Percentiles rank a stretch among this genome's conserved stretches.
phyloP scores from a whole-genome alignment of 2,329 filamentous ascomycete species.

The Raffaelea arxii region DNA sequence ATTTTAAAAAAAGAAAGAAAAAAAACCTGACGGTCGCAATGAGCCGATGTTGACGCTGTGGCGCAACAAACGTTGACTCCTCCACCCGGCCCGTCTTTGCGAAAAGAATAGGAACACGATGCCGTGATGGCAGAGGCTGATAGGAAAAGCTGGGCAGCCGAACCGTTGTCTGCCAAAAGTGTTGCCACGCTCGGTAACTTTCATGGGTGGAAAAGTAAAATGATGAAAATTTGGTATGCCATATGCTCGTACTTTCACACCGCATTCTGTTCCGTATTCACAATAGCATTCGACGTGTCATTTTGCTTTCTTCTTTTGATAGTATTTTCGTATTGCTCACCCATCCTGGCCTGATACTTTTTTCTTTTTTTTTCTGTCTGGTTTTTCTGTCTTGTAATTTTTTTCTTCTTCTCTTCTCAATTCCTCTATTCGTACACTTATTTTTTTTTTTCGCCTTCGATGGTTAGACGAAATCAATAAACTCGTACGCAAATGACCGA shows the following conservation, averaged over 20 bases:
- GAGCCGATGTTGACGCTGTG: no score
- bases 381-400: neutral
- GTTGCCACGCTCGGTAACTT: no score
- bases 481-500: neutral
- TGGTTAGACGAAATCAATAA: conserved; percentile 6
- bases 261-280: neutral
- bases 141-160: no score
- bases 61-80: no score
- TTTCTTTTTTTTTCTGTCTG: neutral
- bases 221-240: neutral
- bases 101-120: no score
- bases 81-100: no score
- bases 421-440: neutral
- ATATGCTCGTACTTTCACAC: neutral
- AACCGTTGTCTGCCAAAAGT: no score
- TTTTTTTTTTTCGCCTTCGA: neutral
- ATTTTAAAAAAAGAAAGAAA: no score
- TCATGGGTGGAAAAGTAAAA: no score
- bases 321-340: no score
- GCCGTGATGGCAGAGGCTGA: no score
- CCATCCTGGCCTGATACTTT: neutral
- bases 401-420: neutral
- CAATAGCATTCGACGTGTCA: neutral
- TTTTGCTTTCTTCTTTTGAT: neutral
- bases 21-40: no score